A percentile compares a stretch with the other conserved stretches of the same genome.
Conservation (phyloP, 805 yeast species). For the Ogataea glucozyma region DNA sequence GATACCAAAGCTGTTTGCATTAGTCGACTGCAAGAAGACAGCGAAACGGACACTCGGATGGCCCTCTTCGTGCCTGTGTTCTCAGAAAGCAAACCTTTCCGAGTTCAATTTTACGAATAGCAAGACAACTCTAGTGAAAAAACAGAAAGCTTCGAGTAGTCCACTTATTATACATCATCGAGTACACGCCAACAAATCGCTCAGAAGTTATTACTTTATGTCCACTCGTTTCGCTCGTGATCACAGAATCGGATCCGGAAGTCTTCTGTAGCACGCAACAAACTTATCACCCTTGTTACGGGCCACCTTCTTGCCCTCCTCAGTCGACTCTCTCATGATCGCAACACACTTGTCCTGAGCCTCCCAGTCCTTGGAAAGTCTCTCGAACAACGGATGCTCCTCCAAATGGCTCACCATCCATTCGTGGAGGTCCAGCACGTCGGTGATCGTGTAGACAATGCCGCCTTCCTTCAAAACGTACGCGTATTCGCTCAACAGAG, state of each 20-base stretch:
- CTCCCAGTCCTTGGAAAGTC: slow-evolving; percentile 81
- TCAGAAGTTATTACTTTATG: not conserved
- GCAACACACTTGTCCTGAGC: slow-evolving; percentile 74
- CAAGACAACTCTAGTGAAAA: no score
- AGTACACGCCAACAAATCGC: no score
- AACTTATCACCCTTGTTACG: slow-evolving; percentile 87
- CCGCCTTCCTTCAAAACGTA: slow-evolving; percentile 87
- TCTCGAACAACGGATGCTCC: slow-evolving; percentile 86
- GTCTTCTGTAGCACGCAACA: slow-evolving; percentile 81
- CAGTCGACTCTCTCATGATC: slow-evolving; percentile 90
- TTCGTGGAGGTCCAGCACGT: slow-evolving; percentile 85
- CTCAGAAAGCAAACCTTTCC: no score
- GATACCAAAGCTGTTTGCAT: no score
- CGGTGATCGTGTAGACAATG: slow-evolving; percentile 89
- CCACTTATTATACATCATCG: no score
- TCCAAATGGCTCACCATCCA: slow-evolving; percentile 97
- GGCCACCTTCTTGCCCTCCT: slow-evolving; percentile 95
- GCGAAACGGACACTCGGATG: no score
- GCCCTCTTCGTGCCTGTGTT: no score
- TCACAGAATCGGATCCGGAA: slow-evolving; percentile 54
- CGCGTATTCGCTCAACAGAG: slow-evolving; percentile 89
- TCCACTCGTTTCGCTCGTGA: not conserved
- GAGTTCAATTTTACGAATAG: no score
- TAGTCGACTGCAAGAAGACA: no score
- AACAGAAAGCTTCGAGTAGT: no score